A percentile compares a stretch with the other conserved stretches of the same genome.
Conservation (phyloP, 106 monocot species). For the Dioscorea dumetorum region DNA sequence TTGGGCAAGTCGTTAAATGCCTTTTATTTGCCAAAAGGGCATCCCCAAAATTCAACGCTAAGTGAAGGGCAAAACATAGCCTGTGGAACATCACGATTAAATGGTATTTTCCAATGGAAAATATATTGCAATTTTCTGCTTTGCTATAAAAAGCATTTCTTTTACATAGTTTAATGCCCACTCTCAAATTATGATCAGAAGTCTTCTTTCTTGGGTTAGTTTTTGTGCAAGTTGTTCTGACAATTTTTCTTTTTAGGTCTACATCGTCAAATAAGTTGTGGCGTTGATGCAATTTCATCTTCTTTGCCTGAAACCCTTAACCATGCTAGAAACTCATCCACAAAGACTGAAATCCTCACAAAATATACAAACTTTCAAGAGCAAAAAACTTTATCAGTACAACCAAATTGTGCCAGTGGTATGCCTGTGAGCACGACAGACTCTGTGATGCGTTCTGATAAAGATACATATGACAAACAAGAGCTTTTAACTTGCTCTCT, state of each 20-base stretch:
- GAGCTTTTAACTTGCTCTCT: no score
- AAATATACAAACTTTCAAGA: background rate
- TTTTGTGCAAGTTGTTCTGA: no score
- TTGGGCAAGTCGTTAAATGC: constrained; percentile 13
- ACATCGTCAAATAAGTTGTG: no score
- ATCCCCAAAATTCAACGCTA: constrained; percentile 1
- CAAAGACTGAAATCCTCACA: background rate
- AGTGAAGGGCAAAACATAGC: constrained; percentile 1
- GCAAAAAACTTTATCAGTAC: background rate
- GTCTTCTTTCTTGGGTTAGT: no score
- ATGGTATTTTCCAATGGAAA: constrained; percentile 8
- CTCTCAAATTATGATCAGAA: no score
- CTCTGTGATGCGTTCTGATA: background rate
- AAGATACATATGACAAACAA: no score
- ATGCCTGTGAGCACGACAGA: background rate
- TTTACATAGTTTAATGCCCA: no score
- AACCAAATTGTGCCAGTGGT: background rate
- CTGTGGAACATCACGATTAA: constrained; percentile 8
- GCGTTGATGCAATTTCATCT: background rate
- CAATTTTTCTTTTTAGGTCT: no score
- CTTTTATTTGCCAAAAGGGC: constrained; percentile 8
- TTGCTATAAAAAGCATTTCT: no score
- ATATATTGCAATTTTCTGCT: no score
- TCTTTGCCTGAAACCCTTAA: background rate
- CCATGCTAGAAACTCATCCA: background rate